Percentiles rank a stretch among this genome's conserved stretches.
Evolutionary conservation across 345 rosid species (phyloP).

Genomic region (Salix dunnii): DNA sequence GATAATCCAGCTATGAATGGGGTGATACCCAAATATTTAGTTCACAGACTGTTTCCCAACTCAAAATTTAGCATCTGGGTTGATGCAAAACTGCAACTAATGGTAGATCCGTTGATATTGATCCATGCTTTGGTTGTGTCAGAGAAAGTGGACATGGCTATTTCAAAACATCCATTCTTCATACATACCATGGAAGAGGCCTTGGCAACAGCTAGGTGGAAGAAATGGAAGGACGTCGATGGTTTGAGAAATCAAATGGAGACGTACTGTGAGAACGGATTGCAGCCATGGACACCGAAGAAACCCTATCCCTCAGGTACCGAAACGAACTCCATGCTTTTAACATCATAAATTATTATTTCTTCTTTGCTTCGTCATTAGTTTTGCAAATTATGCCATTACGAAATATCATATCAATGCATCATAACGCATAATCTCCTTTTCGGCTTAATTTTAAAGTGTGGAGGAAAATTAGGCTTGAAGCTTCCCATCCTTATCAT

Average conservation of each 20-base stretch:
- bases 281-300: conserved; percentile 66
- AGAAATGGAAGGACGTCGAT: conserved; percentile 70
- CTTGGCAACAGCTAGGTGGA: conserved; percentile 93
- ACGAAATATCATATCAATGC: no score
- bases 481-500: no score
- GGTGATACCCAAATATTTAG: conserved; percentile 70
- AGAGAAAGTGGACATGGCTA: conserved; percentile 59
- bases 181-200: conserved; percentile 90
- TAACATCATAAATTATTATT: no score
- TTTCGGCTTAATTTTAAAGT: no score
- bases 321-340: no score
- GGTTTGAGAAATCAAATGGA: conserved; percentile 74
- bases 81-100: conserved; percentile 80
- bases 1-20: conserved; percentile 87
- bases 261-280: conserved; percentile 76
- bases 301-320: conserved; percentile 84
- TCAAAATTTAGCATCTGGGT: conserved; percentile 84
- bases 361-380: no score
- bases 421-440: no score
- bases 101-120: conserved; percentile 72
- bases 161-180: conserved; percentile 71
- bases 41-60: conserved; percentile 78
- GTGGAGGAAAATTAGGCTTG: no score
- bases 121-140: conserved; percentile 63
- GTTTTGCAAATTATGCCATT: no score